Base-by-base conservation (phyloP, 768 basidiomycete species). In the Amanita thiersii region DNA sequence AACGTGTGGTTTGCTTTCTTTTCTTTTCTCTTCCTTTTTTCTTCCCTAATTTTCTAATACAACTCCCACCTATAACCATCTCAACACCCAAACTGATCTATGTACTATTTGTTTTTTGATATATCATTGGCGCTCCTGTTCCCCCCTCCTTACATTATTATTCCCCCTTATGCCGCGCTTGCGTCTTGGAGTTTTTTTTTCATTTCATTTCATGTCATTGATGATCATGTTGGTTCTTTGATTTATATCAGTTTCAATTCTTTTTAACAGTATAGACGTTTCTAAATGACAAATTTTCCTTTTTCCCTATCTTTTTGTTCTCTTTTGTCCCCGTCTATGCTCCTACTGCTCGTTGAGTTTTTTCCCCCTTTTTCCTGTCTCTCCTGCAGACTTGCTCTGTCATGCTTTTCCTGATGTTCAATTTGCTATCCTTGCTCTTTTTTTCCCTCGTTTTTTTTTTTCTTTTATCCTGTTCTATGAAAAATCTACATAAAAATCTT, bases 351-450 rank as follows among this genome's bases (percentile, higher is more conserved):
- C 26, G 7, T n/a, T 7, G 26, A 7, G 26, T 28, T 28, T 28
- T 28, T n/a, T n/a, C 6, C 26, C n/a, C n/a, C n/a, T 28, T 28
- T 28, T 28, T 28, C n/a, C 26, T 7, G 26, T n/a, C n/a, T n/a
- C n/a, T n/a, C n/a, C 26, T 7, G 26, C 26, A 7, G n/a, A 28
- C 34, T 30, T 24, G 39, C 29, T 34, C 23, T 44, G 17, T 10
- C 39, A 48, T 44, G 38, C 33, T 8, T 25, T 5, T 39, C 10
- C 43, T 35, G 17, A 15, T 31, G 25, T 33, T 25, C 21, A n/a
- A 28, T 34, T 44, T 11, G 7, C 7, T 28, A 7, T 28, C n/a
- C n/a, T n/a, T 28, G 26, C 40, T 41, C 33, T 44, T 18, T 4
- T 14, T 26, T 32, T 37, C 19, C 29, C 5, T 25, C 28, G 9